Evolutionary conservation across 306 rosid genomes (phyloP).

Genomic region (Sechiopsis laciniata): DNA sequence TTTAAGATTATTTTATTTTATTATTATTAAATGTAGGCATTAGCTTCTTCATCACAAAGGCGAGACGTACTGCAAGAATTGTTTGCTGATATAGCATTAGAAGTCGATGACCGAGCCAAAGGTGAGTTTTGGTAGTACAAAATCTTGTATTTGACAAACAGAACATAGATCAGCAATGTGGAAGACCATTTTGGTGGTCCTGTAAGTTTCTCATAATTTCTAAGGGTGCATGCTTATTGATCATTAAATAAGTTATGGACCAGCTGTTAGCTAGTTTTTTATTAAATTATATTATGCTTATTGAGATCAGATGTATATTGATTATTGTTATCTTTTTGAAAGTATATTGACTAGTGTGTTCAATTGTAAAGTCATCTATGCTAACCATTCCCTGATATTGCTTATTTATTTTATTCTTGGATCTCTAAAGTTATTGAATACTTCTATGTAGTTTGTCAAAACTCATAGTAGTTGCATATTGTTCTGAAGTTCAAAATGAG

Average conservation of each 20-base stretch:
- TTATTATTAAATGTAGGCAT: conserved; percentile 48
- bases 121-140: conserved; percentile 41
- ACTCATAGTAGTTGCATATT: neutral
- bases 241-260: neutral
- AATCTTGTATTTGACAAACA: neutral
- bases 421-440: neutral
- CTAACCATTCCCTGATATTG: neutral
- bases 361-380: neutral
- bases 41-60: conserved; percentile 71
- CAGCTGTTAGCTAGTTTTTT: neutral
- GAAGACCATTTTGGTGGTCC: neutral
- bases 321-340: no score
- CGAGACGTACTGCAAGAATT: conserved; percentile 87
- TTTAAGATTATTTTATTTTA: neutral
- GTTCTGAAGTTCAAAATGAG: neutral
- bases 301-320: neutral
- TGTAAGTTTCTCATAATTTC: conserved; percentile 1
- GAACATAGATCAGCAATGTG: neutral
- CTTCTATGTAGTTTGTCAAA: conserved; percentile 1
- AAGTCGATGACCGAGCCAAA: conserved; percentile 85
- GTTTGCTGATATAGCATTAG: conserved; percentile 87
- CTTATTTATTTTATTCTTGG: neutral
- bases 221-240: neutral
- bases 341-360: neutral
- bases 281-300: neutral